Base-by-base conservation (phyloP, 2,329 filamentous ascomycete species). In the Sphaceloma murrayae region DNA sequence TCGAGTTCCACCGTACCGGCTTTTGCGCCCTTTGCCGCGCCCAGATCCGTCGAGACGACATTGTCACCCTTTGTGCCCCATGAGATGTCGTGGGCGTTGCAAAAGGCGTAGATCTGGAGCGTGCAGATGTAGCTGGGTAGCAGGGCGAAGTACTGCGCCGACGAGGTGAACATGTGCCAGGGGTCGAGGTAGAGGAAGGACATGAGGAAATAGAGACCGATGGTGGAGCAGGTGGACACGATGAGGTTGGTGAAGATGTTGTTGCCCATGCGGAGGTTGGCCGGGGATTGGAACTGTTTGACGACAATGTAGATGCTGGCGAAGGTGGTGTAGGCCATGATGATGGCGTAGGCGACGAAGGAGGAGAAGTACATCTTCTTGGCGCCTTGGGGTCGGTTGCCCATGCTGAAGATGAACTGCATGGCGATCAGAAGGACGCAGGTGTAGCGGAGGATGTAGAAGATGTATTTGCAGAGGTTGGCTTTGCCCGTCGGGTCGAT, bases 21-120 rank as follows among this genome's bases (percentile, higher is more conserved):
- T 34, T 76, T 76, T n/a, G n/a, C n/a, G 52, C 83, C 80, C 39
- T 84, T 77, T 9, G 93, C 91, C 4, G 84, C 79, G 46, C 91
- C 91, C 1, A 98, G 78, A 60, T 98, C 93, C 5, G 84, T 95
- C 63, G 85, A 82, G 56, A 91, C 81, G 26, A 94, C 79, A 63
- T 98, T 98, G 72, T 98, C 91, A 46, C 91, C 91, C 67, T 98
- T 98, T 34, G 91, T 98, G 33, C 91, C 91, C 91, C 91, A 98
- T 0, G 88, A 94, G 14, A 98, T 87, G 61, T 98, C 91, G 74
- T 98, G 91, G 0, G 89, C 94, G 68, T 98, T 98, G 71, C 91
- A 96, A 65, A 98, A 98, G 32, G 91, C 91, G 66, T 98, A 98
- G 14, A 96, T 87, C 64, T 98, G 91, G 2, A 98, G 74, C 0